A percentile compares a stretch with the other conserved stretches of the same genome.
phyloP scores from a whole-genome alignment of 2,329 filamentous ascomycete species.

The Botrytis medusae region DNA sequence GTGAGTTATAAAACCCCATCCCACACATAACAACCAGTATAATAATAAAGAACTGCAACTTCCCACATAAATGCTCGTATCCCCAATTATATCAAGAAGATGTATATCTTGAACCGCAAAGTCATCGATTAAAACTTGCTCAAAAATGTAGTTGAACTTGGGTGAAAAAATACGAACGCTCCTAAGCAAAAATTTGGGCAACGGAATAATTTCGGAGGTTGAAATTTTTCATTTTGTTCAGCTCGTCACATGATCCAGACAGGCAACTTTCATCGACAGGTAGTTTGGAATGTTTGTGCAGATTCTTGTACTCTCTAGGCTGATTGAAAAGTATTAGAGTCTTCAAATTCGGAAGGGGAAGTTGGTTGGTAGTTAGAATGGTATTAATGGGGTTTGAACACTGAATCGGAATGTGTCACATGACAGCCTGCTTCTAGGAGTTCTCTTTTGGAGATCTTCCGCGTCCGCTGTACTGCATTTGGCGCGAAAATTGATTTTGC shows the following conservation, averaged over 20 bases:
- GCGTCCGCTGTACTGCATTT: background rate
- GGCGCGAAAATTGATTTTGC: background rate
- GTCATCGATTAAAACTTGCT: background rate
- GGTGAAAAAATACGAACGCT: background rate
- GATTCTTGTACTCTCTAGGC: background rate
- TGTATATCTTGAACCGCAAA: background rate
- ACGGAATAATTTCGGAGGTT: background rate
- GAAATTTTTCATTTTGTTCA: background rate
- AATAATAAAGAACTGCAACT: background rate
- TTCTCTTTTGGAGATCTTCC: background rate
- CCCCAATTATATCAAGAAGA: background rate
- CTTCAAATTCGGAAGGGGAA: background rate
- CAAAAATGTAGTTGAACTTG: background rate
- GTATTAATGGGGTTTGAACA: background rate
- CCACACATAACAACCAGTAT: background rate
- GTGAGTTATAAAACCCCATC: background rate
- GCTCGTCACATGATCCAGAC: background rate
- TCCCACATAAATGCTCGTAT: too few species aligned
- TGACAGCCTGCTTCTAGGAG: background rate
- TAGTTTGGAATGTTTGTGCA: background rate
- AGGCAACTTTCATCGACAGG: background rate
- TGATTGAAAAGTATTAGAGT: accelerated
- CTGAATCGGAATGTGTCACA: background rate
- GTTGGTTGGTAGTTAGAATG: background rate
- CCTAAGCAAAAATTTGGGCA: background rate